Percentiles rank a stretch among this genome's conserved stretches.
Evolutionary conservation across 257 asterid species (phyloP).

Genomic region (Nicotiana paniculata): DNA sequence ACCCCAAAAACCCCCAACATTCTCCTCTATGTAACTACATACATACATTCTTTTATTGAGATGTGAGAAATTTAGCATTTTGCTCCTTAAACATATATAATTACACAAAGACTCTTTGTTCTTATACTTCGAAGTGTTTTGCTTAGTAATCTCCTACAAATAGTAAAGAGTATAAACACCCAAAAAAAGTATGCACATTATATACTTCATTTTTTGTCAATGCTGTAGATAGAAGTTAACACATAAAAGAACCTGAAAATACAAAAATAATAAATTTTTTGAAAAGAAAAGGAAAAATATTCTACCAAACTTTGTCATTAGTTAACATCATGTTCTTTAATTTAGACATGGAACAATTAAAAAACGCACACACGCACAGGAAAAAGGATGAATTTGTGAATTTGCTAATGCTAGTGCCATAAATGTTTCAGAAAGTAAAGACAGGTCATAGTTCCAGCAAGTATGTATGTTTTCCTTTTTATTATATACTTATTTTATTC

Average conservation of each 20-base stretch:
- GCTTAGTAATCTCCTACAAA: neutral
- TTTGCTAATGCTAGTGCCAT: neutral
- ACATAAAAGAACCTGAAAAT: neutral
- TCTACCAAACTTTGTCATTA: neutral
- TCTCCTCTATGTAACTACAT: neutral
- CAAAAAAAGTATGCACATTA: neutral
- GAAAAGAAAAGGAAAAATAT: too few relatives aligned
- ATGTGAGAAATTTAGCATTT: neutral
- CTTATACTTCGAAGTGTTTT: neutral
- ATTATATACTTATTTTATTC: neutral
- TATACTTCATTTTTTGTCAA: neutral
- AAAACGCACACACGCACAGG: neutral
- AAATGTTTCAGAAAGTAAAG: conserved; percentile 7
- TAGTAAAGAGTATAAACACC: neutral
- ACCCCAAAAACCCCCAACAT: too few relatives aligned
- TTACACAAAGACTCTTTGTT: neutral
- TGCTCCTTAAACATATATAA: neutral
- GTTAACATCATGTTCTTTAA: neutral
- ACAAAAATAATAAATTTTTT: too few relatives aligned
- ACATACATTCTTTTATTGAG: neutral
- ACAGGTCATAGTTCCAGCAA: neutral
- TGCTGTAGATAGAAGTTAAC: neutral
- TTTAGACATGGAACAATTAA: neutral
- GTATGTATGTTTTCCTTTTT: neutral
- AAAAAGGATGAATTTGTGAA: neutral